phyloP scores from a whole-genome alignment of 305 asterid genomes.

The Fraxinus albicans region DNA sequence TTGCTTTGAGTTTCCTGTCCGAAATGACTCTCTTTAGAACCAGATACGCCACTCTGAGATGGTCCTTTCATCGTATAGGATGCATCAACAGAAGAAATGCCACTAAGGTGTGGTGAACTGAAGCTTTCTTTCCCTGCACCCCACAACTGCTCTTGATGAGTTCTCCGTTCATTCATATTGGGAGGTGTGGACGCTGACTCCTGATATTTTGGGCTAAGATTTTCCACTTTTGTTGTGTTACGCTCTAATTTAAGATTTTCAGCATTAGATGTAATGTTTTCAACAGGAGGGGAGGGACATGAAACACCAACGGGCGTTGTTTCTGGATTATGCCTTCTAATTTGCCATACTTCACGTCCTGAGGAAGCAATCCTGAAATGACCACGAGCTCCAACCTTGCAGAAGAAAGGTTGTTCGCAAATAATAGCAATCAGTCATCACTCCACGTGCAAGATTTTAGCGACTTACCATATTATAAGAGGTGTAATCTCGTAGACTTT shows the following conservation, averaged over 20 bases:
- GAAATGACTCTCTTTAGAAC: constrained; percentile 12
- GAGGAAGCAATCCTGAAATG: constrained; percentile 19
- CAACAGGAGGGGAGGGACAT: constrained; percentile 10
- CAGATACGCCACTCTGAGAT: constrained; percentile 14
- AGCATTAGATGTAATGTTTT: constrained; percentile 17
- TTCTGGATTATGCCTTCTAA: constrained; percentile 21
- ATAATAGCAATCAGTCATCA: constrained; percentile 5
- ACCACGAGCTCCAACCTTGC: constrained; percentile 33
- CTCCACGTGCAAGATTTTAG: not conserved
- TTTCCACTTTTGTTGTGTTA: constrained; percentile 18
- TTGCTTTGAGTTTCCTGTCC: constrained; percentile 28
- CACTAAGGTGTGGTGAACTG: constrained; percentile 7
- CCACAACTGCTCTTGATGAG: constrained; percentile 3
- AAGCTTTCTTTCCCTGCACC: constrained; percentile 14
- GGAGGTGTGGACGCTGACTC: constrained; percentile 5
- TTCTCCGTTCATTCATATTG: constrained; percentile 12
- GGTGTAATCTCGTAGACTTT: not conserved
- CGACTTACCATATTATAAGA: not conserved
- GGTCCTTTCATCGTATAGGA: not conserved
- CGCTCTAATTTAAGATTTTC: constrained; percentile 8
- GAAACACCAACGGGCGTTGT: constrained; percentile 19
- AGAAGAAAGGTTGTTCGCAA: not conserved
- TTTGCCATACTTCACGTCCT: not conserved
- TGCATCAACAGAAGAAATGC: constrained; percentile 18
- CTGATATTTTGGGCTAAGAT: constrained; percentile 11